Evolutionary conservation across 805 yeast genomes (phyloP), one percentile per base, ranked within the genome.

Genomic region (Torulaspora franciscae): DNA sequence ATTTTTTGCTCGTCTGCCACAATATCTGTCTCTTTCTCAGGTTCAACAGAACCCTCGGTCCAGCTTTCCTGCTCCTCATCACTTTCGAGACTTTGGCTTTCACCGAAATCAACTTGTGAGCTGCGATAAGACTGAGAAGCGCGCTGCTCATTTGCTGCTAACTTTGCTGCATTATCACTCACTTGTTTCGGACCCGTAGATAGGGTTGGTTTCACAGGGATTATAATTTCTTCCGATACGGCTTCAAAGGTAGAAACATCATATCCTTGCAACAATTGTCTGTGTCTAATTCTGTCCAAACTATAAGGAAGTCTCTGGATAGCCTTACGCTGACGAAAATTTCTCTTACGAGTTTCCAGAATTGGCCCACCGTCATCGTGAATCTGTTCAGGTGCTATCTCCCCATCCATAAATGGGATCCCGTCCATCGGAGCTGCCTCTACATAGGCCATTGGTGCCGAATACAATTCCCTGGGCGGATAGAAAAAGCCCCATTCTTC

Each of bases 301-400:
- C 66, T 64, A 38, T 64, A 64, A 3, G 68, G 68, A 55, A 59
- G 55, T 37, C 55, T 59, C 42, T 64, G 68, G n/a, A 64, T 62
- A 1, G 67, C 67, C 22, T 52, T 63, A 26, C 68, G 51, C 42
- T 58, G 55, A 28, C 68, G 46, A n/a, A 64, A 38, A 9, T 54
- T 50, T 39, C 24, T 24, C 14, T 7, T 39, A n/a, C 34, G 11
- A 29, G n/a, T 17, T 19, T 6, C 25, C 27, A 22, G 10, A 15
- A 14, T 3, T 5, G 19, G 19, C 17, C 14, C 33, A 14, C 8
- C 33, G 15, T 30, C 14, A 9, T 14, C 10, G 17, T 11, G 14
- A 8, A 19, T 27, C 27, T n/a, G 27, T 14, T 9, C 10, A 23
- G 13, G n/a, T 22, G 28, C 27, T 9, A 10, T 3, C 11, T 7